A percentile compares a stretch with the other conserved stretches of the same genome.
Conservation (phyloP, 1,284 basidiomycete species). For the Volvariella surrecta region DNA sequence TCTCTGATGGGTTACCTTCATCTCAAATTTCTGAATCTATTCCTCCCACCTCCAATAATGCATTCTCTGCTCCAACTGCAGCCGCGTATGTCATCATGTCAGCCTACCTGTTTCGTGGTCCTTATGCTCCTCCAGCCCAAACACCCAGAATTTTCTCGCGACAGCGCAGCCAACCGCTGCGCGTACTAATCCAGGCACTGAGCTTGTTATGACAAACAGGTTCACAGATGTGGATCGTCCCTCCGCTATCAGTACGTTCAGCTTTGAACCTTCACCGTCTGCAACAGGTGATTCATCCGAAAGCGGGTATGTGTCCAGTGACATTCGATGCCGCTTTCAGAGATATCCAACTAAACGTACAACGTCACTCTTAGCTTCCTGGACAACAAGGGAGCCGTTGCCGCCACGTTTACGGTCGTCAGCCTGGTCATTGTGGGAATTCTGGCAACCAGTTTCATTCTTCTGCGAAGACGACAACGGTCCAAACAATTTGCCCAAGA, state of each 20-base stretch:
- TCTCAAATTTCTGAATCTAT: background rate
- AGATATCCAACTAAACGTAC: slow-evolving; percentile 6
- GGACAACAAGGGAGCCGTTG: slow-evolving; percentile 37
- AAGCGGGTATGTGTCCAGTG: background rate
- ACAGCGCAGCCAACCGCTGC: no score
- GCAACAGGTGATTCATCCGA: background rate
- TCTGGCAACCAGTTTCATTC: slow-evolving; percentile 15
- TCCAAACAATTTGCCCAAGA: slow-evolving; percentile 7
- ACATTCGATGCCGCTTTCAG: background rate
- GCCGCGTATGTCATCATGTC: background rate
- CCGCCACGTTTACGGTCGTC: slow-evolving; percentile 35
- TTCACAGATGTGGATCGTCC: background rate
- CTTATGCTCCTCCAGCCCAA: background rate
- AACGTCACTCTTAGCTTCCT: slow-evolving; percentile 28
- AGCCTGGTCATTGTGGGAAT: slow-evolving; percentile 20
- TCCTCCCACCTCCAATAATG: background rate
- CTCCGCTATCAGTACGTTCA: background rate
- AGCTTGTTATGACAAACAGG: no score
- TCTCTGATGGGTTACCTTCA: background rate
- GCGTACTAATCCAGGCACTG: no score
- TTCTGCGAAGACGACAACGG: slow-evolving; percentile 18
- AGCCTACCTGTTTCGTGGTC: background rate
- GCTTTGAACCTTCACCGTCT: background rate
- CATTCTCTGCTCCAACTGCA: background rate
- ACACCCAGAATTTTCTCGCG: no score